phyloP scores from a whole-genome alignment of 192 early-diverging fungal species.

The Neocallimastix lanati region DNA sequence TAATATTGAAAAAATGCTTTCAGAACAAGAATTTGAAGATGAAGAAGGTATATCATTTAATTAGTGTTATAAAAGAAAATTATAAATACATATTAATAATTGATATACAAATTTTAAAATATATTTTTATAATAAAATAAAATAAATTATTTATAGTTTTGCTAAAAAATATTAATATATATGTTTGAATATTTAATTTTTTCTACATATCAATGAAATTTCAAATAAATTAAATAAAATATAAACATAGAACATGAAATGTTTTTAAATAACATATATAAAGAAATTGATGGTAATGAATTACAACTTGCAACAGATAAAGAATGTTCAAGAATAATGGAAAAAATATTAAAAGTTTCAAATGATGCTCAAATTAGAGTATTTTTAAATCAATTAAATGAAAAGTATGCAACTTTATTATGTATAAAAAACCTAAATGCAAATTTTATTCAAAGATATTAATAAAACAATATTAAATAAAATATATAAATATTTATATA shows the following conservation, averaged over 20 bases:
- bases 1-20: conserved; percentile 14
- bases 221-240: too few species aligned
- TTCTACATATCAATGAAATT: too few species aligned
- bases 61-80: too few species aligned
- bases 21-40: conserved; percentile 11
- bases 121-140: too few species aligned
- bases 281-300: conserved; percentile 57
- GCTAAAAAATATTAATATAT: too few species aligned
- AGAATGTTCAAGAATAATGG: conserved; percentile 55
- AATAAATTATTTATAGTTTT: too few species aligned
- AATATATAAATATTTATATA: background rate
- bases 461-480: background rate
- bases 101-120: too few species aligned
- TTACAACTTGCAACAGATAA: conserved; percentile 52
- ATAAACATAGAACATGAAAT: conserved; percentile 25
- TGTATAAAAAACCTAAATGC: too few species aligned
- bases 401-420: conserved; percentile 10
- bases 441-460: too few species aligned
- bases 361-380: conserved; percentile 54
- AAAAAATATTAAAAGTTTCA: conserved; percentile 55
- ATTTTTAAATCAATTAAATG: conserved; percentile 28
- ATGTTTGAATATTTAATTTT: too few species aligned
- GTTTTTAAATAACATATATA: conserved; percentile 61
- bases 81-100: background rate
- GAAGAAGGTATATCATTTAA: conserved; percentile 8